phyloP scores from a whole-genome alignment of 495 filamentous ascomycete species.

The Elasticomyces elasticus region DNA sequence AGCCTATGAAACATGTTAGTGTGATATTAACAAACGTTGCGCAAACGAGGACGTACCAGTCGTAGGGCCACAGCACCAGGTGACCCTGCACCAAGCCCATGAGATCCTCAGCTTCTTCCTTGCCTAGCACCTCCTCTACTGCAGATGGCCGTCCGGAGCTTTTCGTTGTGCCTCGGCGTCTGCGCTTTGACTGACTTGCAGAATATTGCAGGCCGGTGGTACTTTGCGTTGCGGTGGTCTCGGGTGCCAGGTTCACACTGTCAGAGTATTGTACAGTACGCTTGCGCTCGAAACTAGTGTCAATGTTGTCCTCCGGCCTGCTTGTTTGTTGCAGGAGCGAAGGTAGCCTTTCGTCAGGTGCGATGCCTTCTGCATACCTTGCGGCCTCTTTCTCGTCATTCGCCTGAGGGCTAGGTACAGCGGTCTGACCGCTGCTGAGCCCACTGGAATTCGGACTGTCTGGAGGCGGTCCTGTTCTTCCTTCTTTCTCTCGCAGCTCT shows the following conservation, averaged over 20 bases:
- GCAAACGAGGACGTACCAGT: conserved; percentile 51
- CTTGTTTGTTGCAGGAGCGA: neutral
- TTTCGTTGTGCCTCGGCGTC: conserved; percentile 66
- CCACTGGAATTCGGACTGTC: conserved; percentile 30
- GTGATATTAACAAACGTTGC: neutral
- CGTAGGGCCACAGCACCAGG: conserved; percentile 84
- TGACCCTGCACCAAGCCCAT: conserved; percentile 76
- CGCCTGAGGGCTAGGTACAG: conserved; percentile 17
- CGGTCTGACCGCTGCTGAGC: conserved; percentile 17
- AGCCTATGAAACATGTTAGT: conserved; percentile 41
- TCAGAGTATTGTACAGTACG: conserved; percentile 20
- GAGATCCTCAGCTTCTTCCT: conserved; percentile 66
- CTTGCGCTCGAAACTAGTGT: neutral
- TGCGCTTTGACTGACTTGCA: conserved; percentile 15
- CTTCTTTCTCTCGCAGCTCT: conserved; percentile 34
- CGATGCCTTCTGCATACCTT: neutral
- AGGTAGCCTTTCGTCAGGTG: neutral
- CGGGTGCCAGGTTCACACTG: conserved; percentile 8
- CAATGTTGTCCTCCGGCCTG: neutral
- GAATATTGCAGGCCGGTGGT: conserved; percentile 11
- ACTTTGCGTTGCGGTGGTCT: conserved; percentile 15
- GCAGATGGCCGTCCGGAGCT: conserved; percentile 61
- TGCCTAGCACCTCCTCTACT: conserved; percentile 62
- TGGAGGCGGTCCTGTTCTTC: conserved; percentile 35
- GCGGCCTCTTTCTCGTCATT: conserved; percentile 34